phyloP scores from a whole-genome alignment of 2,329 filamentous ascomycete genomes.

The Exophiala viscosa region DNA sequence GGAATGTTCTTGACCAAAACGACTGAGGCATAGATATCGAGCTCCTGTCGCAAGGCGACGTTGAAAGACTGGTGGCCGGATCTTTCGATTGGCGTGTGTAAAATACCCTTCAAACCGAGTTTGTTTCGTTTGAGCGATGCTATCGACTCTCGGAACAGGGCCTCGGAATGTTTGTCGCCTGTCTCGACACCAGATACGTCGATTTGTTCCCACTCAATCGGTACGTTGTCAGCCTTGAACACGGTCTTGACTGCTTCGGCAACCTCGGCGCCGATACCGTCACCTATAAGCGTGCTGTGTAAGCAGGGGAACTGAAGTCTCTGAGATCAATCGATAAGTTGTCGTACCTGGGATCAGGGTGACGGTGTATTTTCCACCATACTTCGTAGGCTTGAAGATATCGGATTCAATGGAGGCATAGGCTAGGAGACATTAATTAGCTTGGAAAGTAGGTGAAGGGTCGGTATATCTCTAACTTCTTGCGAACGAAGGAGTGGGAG shows the following conservation, averaged over 20 bases:
- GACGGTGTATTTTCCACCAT: constrained; percentile 98
- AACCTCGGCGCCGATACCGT: constrained; percentile 97
- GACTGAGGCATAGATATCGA: constrained; percentile 98
- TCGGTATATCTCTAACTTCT: constrained; percentile 21
- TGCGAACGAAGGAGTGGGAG: constrained; percentile 20
- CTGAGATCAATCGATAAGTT: constrained; percentile 17
- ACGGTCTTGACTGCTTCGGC: constrained; percentile 98
- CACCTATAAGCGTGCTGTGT: constrained; percentile 50
- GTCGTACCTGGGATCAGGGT: constrained; percentile 85
- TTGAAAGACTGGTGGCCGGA: constrained; percentile 99
- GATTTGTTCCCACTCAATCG: constrained; percentile 97
- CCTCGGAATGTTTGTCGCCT: constrained; percentile 82
- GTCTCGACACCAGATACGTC: constrained; percentile 89
- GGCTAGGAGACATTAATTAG: constrained; percentile 13
- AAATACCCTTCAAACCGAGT: constrained; percentile 96
- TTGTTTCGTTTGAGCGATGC: constrained; percentile 97
- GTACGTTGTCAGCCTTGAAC: constrained; percentile 99
- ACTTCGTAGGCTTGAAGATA: constrained; percentile 99
- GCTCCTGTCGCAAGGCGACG: constrained; percentile 96
- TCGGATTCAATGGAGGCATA: constrained; percentile 79
- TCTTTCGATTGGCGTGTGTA: constrained; percentile 94
- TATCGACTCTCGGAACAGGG: constrained; percentile 92
- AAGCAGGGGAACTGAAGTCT: constrained; percentile 4
- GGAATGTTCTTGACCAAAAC: constrained; percentile 99
- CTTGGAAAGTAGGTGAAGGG: not conserved